Percentiles rank a stretch among this genome's conserved stretches.
These are phyloP conservation scores for Diaporthe nobilis DNA, from an alignment of 2,329 filamentous ascomycete genomes.

Conservation along the genomic window DNA sequence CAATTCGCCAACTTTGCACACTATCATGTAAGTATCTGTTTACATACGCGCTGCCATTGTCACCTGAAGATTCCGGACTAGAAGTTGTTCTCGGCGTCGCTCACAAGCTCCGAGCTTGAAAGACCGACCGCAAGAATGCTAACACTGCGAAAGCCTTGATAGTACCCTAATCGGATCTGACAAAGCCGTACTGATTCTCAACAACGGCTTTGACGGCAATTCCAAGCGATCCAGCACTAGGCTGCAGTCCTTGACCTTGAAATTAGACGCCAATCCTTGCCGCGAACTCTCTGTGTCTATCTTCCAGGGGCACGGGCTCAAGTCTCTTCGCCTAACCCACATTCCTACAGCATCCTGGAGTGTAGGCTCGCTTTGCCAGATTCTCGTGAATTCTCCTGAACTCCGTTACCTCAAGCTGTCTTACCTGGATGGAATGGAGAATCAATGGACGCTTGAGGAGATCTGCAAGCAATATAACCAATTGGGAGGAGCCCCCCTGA, in stretches of 20 bases:
- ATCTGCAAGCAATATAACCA: background rate
- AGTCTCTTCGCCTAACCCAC: background rate
- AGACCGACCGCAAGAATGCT: background rate
- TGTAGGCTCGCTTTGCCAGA: background rate
- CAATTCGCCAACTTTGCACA: background rate
- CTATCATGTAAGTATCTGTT: background rate
- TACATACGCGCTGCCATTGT: background rate
- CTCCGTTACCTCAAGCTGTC: background rate
- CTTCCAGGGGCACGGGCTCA: background rate
- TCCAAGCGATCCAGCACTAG: background rate
- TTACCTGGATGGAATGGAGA: background rate
- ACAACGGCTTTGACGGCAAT: background rate
- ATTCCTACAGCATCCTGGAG: background rate
- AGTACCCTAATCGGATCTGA: background rate
- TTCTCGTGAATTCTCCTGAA: background rate
- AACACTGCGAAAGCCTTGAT: background rate
- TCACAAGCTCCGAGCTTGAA: background rate
- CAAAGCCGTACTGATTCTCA: background rate
- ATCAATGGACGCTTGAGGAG: background rate
- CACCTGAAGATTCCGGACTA: background rate
- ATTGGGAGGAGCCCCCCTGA: background rate
- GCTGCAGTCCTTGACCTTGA: background rate
- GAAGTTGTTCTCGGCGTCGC: background rate
- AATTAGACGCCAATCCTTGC: background rate
- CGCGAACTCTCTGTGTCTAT: background rate